Evolutionary conservation across 345 rosid genomes (phyloP).

Genomic region (Populus pruinosa): DNA sequence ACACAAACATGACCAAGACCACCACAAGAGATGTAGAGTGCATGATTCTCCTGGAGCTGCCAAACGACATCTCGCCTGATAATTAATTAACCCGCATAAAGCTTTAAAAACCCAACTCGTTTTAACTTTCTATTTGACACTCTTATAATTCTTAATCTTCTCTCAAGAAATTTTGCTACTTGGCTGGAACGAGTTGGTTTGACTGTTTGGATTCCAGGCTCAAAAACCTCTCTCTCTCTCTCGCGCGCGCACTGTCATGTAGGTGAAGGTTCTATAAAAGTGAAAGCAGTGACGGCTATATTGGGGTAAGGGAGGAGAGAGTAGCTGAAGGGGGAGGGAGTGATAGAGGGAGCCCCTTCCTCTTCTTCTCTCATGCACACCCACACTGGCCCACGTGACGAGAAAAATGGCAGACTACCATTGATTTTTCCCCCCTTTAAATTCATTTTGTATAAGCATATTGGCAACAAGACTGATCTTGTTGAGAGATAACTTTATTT

Average conservation of each 20-base stretch:
- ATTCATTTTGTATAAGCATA: not conserved
- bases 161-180: not conserved
- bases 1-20: conserved; percentile 8
- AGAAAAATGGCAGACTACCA: conserved; percentile 9
- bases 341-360: not conserved
- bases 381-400: conserved; percentile 20
- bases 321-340: not conserved
- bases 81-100: conserved; percentile 32
- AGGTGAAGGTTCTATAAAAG: not conserved
- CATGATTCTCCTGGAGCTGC: conserved; percentile 18
- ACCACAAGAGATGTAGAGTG: conserved; percentile 26
- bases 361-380: conserved; percentile 8
- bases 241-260: not conserved
- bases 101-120: not conserved
- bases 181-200: not conserved
- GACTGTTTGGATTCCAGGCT: not conserved
- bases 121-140: not conserved
- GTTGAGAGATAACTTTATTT: not conserved
- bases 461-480: not conserved
- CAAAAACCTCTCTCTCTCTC: not conserved
- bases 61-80: conserved; percentile 18
- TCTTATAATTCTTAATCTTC: not conserved
- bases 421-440: no score
- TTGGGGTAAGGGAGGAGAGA: conserved; percentile 13
- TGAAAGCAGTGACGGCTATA: conserved; percentile 13